Base-by-base conservation (phyloP, 2,329 filamentous ascomycete genomes). In the Dothiorella sarmentorum region DNA sequence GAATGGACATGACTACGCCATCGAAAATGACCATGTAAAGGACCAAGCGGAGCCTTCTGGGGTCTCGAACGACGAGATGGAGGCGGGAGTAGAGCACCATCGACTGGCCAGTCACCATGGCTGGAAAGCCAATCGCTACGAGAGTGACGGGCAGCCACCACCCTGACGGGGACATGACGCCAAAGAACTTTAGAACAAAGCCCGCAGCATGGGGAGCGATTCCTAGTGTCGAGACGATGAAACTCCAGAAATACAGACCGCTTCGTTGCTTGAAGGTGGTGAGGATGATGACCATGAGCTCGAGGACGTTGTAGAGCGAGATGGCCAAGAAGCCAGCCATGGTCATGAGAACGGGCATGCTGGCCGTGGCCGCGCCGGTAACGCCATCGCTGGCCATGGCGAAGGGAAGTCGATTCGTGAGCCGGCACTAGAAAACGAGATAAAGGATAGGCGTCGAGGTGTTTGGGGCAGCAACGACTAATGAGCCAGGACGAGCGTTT, bases 71-170 rank as follows among this genome's bases (percentile, higher is more conserved):
- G 10, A 87, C 76, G 1, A 87, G 74, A 65, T 86, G 83, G 0
- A 87, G 75, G 6, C 85, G 78, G 0, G 83, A 86, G 73, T 83
- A 87, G 1, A 87, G 73, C 1, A 87, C 84, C 11, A 86, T 64
- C 0, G 80, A 80, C 66, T 86, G 82, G 0, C 84, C 85, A 1
- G 83, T 84, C 0, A 87, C 79, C 82, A 86, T 85, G 2, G 72
- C 64, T 67, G 80, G 81, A 80, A 84, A 82, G 10, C 82, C 84
- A 18, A 53, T 6, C 58, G 86, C 61, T n/a, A 74, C 75, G 22
- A 81, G 68, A 4, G 80, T 62, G 4, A 76, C 75, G 78, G 72
- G 35, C 7, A 45, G 17, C 38, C 37, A 43, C 49, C 49, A 53
- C 0, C 20, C 7, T 1, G 35, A 40, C 7, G 15, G 22, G 0